phyloP scores from a whole-genome alignment of 1,284 basidiomycete genomes.

The Ustilago curta region DNA sequence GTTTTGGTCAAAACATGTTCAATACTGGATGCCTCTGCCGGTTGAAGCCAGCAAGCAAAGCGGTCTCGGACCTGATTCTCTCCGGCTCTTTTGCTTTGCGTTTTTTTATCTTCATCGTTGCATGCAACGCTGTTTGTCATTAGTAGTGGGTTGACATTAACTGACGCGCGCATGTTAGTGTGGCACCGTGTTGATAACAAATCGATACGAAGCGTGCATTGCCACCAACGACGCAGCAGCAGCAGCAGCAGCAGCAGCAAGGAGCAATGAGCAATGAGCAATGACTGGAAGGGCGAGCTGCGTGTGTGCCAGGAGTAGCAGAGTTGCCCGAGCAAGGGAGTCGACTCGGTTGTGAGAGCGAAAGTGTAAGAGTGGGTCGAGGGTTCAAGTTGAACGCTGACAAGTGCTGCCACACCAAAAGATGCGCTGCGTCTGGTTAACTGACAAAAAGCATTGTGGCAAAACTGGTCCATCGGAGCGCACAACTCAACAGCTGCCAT shows the following conservation, averaged over 20 bases:
- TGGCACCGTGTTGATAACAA: too few species aligned
- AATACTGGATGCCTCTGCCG: neutral
- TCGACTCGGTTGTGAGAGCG: neutral
- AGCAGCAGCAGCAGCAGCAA: too few species aligned
- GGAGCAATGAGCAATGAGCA: too few species aligned
- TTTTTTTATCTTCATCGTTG: too few species aligned
- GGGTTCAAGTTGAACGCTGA: neutral
- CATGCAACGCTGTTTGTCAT: too few species aligned
- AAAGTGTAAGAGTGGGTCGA: neutral
- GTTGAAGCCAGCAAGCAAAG: constrained; percentile 12
- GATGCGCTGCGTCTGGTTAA: constrained; percentile 3
- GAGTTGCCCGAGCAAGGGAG: neutral
- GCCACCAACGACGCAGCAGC: too few species aligned
- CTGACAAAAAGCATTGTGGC: neutral
- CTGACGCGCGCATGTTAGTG: too few species aligned
- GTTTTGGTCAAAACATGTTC: neutral
- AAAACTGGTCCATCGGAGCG: neutral
- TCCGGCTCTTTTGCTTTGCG: too few species aligned
- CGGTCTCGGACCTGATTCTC: constrained; percentile 36
- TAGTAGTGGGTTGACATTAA: too few species aligned
- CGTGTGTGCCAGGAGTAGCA: neutral
- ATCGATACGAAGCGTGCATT: too few species aligned
- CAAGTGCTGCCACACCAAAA: neutral
- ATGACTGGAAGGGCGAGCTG: too few species aligned
- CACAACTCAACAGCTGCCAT: constrained; percentile 9